Conservation (phyloP, 2,329 filamentous ascomycete species). For the Pseudogymnoascus sp. region DNA sequence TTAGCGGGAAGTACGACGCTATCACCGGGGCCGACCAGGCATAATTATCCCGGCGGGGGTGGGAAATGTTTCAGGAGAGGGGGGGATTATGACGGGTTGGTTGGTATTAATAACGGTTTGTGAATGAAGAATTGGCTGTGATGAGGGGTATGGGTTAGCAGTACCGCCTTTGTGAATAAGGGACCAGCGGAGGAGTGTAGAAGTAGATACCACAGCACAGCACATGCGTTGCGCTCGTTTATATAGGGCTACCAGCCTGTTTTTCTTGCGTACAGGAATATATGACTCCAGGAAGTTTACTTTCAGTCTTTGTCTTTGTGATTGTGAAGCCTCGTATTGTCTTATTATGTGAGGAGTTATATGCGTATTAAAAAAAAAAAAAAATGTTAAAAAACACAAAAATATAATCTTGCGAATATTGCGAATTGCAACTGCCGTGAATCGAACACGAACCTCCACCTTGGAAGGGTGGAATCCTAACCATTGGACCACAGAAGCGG, state of each 20-base stretch:
- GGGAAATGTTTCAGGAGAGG: background rate
- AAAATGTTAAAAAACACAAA: background rate
- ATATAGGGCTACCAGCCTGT: background rate
- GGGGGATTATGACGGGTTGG: background rate
- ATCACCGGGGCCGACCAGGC: slow-evolving; percentile 16
- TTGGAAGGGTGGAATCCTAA: slow-evolving; percentile 13
- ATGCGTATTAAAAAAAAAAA: background rate
- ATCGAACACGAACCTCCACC: slow-evolving; percentile 8
- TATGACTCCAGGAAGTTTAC: background rate
- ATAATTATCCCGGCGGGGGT: background rate
- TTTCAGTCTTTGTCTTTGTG: background rate
- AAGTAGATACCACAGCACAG: slow-evolving; percentile 3
- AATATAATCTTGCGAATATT: background rate
- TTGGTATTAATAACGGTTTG: background rate
- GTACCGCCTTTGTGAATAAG: background rate
- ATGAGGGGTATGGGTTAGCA: background rate
- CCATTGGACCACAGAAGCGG: slow-evolving; percentile 9
- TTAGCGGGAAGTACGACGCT: slow-evolving; percentile 69
- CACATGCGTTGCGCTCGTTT: background rate
- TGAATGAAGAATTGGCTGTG: background rate
- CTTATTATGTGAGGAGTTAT: background rate
- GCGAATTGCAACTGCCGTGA: slow-evolving; percentile 4
- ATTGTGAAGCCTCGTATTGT: background rate
- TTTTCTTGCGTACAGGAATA: slow-evolving; percentile 1
- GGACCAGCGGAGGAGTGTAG: background rate